Evolutionary conservation across 2,329 filamentous ascomycete genomes (phyloP).

Genomic region (Sporothrix variecibatus): DNA sequence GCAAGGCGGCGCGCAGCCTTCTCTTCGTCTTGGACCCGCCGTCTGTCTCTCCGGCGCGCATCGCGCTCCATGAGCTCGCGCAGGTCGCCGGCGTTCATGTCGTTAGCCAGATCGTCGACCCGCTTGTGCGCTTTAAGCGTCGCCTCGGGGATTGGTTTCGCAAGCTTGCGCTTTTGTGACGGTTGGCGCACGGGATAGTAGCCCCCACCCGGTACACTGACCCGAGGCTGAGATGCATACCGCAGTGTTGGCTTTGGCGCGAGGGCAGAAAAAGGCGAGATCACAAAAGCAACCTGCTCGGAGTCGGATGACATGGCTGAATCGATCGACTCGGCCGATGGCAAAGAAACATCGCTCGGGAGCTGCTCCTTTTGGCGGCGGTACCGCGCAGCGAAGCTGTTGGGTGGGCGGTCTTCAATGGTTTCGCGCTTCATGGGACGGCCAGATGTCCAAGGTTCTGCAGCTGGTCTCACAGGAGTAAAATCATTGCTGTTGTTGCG

Average conservation of each 20-base stretch:
- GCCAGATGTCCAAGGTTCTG: constrained; percentile 61
- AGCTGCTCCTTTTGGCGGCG: constrained; percentile 51
- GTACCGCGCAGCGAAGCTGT: constrained; percentile 42
- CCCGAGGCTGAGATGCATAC: constrained; percentile 66
- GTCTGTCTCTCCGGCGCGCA: constrained; percentile 74
- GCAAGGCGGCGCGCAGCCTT: constrained; percentile 65
- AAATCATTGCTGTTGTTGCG: constrained; percentile 44
- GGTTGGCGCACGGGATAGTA: constrained; percentile 51
- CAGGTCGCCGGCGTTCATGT: constrained; percentile 79
- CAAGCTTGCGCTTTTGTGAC: constrained; percentile 55
- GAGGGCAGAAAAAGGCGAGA: constrained; percentile 78
- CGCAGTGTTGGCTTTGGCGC: constrained; percentile 82
- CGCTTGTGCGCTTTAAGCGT: constrained; percentile 62
- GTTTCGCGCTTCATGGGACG: constrained; percentile 64
- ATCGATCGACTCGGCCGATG: constrained; percentile 70
- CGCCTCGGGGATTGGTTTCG: constrained; percentile 61
- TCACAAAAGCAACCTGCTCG: constrained; percentile 74
- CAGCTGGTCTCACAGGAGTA: constrained; percentile 64
- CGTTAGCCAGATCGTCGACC: constrained; percentile 75
- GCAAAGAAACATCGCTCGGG: constrained; percentile 73
- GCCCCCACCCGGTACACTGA: constrained; percentile 48
- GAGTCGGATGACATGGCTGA: constrained; percentile 75
- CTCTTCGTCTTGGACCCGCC: constrained; percentile 67
- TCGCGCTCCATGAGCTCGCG: constrained; percentile 91
- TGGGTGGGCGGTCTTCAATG: constrained; percentile 60